Percentiles rank a stretch among this genome's conserved stretches.
These are phyloP conservation scores for Aspergillus baeticus DNA, from an alignment of 495 filamentous ascomycete species.

Conservation along the genomic window DNA sequence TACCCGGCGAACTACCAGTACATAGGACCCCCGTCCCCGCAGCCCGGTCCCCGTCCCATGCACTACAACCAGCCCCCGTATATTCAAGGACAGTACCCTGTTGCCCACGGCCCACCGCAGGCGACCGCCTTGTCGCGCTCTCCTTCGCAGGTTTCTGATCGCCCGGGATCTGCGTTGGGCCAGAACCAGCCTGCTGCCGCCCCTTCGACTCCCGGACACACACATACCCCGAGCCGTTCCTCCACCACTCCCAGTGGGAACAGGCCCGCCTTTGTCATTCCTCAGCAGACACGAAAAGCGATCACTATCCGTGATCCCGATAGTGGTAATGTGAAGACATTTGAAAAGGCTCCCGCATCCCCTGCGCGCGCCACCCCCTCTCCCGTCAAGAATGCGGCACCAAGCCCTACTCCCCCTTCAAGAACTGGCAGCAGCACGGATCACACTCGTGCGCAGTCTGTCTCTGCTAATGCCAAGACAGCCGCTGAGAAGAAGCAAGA, in stretches of 20 bases:
- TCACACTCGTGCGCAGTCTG: slow-evolving; percentile 59
- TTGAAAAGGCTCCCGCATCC: slow-evolving; percentile 55
- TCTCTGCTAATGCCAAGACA: slow-evolving; percentile 56
- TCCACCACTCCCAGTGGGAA: slow-evolving; percentile 52
- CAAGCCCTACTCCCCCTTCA: slow-evolving; percentile 62
- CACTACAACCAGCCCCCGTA: slow-evolving; percentile 45
- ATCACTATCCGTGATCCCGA: slow-evolving; percentile 78
- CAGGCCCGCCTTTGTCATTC: slow-evolving; percentile 53
- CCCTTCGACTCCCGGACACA: slow-evolving; percentile 58
- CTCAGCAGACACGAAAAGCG: slow-evolving; percentile 59
- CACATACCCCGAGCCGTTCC: slow-evolving; percentile 56
- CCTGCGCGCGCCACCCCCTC: slow-evolving; percentile 55
- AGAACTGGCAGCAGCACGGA: slow-evolving; percentile 53
- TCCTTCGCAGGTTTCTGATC: slow-evolving; percentile 78
- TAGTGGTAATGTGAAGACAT: slow-evolving; percentile 63
- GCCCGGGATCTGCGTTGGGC: slow-evolving; percentile 76
- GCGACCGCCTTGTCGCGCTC: slow-evolving; percentile 76
- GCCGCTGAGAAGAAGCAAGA: slow-evolving; percentile 70
- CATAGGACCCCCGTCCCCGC: slow-evolving; percentile 51
- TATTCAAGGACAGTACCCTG: slow-evolving; percentile 54
- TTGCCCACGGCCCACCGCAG: slow-evolving; percentile 49
- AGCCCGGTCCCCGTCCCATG: slow-evolving; percentile 51
- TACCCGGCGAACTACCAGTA: slow-evolving; percentile 36
- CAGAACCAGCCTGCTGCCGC: slow-evolving; percentile 60
- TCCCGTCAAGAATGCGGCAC: slow-evolving; percentile 62